Evolutionary conservation across 345 rosid species (phyloP).

Genomic region (Laguncularia racemosa): DNA sequence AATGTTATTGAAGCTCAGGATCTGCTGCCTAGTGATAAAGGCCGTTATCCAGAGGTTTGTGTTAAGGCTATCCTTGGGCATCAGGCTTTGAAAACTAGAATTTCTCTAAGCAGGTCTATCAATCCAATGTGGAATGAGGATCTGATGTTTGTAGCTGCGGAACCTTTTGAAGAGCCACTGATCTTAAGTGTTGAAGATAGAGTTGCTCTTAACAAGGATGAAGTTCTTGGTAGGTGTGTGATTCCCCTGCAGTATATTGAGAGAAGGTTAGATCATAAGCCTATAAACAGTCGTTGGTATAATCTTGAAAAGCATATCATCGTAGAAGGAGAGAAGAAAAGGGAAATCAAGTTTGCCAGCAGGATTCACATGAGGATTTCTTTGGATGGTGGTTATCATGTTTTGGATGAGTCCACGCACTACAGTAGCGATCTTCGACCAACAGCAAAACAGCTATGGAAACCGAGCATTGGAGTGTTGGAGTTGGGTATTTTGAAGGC

Average conservation of each 20-base stretch:
- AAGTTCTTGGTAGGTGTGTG: constrained; percentile 53
- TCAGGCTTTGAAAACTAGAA: constrained; percentile 53
- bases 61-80: constrained; percentile 62
- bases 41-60: constrained; percentile 71
- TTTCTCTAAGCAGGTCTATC: constrained; percentile 50
- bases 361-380: constrained; percentile 82
- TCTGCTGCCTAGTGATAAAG: constrained; percentile 49
- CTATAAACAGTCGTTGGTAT: constrained; percentile 66
- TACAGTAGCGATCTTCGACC: constrained; percentile 94
- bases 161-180: constrained; percentile 80
- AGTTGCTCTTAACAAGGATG: constrained; percentile 80
- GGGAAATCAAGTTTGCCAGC: constrained; percentile 72
- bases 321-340: constrained; percentile 66
- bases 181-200: constrained; percentile 74
- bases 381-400: constrained; percentile 94
- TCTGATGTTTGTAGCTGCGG: constrained; percentile 91
- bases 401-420: constrained; percentile 85
- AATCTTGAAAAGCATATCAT: constrained; percentile 68
- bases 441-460: constrained; percentile 87
- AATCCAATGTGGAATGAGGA: constrained; percentile 96
- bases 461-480: constrained; percentile 69
- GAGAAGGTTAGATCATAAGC: constrained; percentile 62
- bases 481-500: constrained; percentile 80
- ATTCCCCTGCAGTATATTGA: constrained; percentile 52
- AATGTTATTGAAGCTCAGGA: constrained; percentile 96